These are phyloP conservation scores for Chlamydomonas sp. DNA, from an alignment of 139 green algal species.

Conservation along the genomic window DNA sequence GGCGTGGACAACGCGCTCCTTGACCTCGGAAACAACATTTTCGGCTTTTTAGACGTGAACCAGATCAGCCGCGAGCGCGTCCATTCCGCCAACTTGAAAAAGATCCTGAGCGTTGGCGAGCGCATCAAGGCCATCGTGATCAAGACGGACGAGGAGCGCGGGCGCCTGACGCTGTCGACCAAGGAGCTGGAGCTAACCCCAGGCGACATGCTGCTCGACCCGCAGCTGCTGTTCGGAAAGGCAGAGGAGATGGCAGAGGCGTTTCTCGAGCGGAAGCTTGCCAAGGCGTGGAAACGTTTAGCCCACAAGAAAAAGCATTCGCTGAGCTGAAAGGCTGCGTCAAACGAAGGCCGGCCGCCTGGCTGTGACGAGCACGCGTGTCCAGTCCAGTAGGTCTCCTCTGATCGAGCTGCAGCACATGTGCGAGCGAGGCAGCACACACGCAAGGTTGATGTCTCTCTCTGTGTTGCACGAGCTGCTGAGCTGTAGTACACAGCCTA, in stretches of 20 bases:
- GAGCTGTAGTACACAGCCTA: no score
- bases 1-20: slow-evolving; percentile 96
- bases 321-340: no score
- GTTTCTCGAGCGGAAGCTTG: no score
- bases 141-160: neutral
- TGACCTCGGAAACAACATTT: slow-evolving; percentile 76
- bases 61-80: slow-evolving; percentile 94
- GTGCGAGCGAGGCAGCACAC: no score
- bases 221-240: neutral
- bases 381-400: no score
- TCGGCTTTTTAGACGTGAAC: slow-evolving; percentile 92
- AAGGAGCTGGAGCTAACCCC: neutral
- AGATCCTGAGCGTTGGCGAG: slow-evolving; percentile 66
- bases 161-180: neutral
- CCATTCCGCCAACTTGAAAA: slow-evolving; percentile 77
- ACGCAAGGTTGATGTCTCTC: no score
- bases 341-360: no score
- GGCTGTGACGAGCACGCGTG: no score
- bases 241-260: neutral
- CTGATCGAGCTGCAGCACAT: no score
- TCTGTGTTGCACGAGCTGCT: no score
- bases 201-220: neutral
- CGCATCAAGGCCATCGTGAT: slow-evolving; percentile 72
- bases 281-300: no score
- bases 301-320: no score